Conservation (phyloP, 192 early-diverging fungal species). For the Coemansia sp. region DNA sequence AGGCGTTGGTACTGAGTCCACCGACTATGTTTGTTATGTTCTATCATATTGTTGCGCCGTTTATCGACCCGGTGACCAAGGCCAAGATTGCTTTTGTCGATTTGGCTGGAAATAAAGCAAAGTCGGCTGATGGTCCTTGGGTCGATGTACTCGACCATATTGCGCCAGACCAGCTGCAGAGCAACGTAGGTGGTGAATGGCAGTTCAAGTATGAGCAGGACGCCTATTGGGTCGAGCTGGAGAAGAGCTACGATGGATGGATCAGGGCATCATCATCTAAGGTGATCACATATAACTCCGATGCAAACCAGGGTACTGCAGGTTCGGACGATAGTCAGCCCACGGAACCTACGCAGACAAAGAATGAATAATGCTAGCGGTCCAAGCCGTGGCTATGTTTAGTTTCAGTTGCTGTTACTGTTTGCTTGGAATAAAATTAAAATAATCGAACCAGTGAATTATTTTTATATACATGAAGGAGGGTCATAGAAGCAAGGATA, state of each 20-base stretch:
- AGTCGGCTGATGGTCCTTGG: conserved; percentile 25
- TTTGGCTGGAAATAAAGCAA: conserved; percentile 51
- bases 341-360: background rate
- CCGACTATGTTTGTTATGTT: conserved; percentile 83
- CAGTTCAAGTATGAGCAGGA: conserved; percentile 68
- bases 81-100: conserved; percentile 83
- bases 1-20: conserved; percentile 71
- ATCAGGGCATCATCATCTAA: background rate
- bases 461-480: too few relatives aligned
- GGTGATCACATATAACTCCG: background rate
- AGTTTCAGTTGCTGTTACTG: too few relatives aligned
- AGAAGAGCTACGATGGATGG: conserved; percentile 20
- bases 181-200: conserved; percentile 69
- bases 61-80: conserved; percentile 88
- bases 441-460: too few relatives aligned
- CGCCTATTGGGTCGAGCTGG: conserved; percentile 65
- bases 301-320: background rate
- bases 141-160: conserved; percentile 34
- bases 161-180: conserved; percentile 53
- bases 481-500: too few relatives aligned
- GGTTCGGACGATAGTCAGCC: background rate
- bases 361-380: background rate
- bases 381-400: too few relatives aligned
- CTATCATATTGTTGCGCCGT: conserved; percentile 81
- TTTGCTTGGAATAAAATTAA: too few relatives aligned